These are phyloP conservation scores for Populus simonii DNA, from an alignment of 345 rosid genomes.

Conservation along the genomic window DNA sequence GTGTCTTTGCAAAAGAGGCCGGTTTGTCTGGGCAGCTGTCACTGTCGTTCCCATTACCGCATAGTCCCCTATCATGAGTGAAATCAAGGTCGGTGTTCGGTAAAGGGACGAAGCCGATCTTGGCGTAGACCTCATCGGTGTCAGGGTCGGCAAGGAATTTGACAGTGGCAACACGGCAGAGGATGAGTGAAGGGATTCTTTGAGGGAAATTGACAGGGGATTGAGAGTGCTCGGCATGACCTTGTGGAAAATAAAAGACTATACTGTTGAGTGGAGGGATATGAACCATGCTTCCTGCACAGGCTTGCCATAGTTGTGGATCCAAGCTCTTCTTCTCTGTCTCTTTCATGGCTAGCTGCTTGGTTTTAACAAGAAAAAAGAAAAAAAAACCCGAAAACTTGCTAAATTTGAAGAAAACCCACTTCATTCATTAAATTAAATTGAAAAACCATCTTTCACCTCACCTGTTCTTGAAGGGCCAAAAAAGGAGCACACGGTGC, in stretches of 20 bases:
- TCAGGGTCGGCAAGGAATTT: conserved; percentile 24
- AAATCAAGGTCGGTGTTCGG: conserved; percentile 23
- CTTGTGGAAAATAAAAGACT: conserved; percentile 31
- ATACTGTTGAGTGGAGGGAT: conserved; percentile 22
- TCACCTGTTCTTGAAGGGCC: not conserved
- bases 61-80: conserved; percentile 23
- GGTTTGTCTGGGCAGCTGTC: conserved; percentile 32
- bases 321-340: conserved; percentile 16
- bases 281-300: conserved; percentile 30
- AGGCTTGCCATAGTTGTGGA: conserved; percentile 33
- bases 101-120: conserved; percentile 19
- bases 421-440: not conserved
- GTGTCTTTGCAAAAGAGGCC: conserved; percentile 84
- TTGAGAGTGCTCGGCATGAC: conserved; percentile 30
- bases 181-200: conserved; percentile 9
- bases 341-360: conserved; percentile 38
- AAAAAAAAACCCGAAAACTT: not conserved
- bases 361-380: not conserved
- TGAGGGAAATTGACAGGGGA: conserved; percentile 16
- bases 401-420: not conserved
- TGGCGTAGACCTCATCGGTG: conserved; percentile 24
- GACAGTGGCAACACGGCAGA: conserved; percentile 19
- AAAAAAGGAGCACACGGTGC: not conserved
- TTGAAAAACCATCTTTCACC: not conserved
- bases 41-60: not conserved